Percentiles rank a stretch among this genome's conserved stretches.
These are phyloP conservation scores for Globisporangium sylvaticum DNA, from an alignment of 352 stramenopile species.

Conservation along the genomic window DNA sequence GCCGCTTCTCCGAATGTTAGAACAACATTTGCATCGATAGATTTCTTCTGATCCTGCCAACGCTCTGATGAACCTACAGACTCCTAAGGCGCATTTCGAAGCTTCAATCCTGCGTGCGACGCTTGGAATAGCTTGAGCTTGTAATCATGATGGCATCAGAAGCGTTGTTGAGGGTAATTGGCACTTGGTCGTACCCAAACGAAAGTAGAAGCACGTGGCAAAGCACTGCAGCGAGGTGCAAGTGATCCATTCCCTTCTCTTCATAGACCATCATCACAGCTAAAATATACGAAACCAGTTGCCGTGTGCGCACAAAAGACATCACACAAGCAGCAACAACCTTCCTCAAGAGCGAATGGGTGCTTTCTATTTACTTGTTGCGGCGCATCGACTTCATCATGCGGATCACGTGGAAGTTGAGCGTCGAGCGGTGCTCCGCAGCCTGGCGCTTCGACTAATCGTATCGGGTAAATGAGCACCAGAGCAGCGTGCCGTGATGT, in stretches of 20 bases:
- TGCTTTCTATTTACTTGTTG: slow-evolving; percentile 19
- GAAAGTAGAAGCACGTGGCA: not conserved
- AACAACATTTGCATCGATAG: not conserved
- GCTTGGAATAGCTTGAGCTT: not conserved
- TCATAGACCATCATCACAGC: not conserved
- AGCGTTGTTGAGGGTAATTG: not conserved
- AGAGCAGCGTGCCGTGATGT: not conserved
- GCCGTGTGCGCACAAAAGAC: not conserved
- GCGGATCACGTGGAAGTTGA: slow-evolving; percentile 88
- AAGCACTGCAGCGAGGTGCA: not conserved
- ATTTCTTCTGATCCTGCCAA: not conserved
- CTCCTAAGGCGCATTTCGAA: no score
- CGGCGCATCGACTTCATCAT: slow-evolving; percentile 78
- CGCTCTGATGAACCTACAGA: no score
- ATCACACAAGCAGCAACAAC: not conserved
- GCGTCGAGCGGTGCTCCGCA: slow-evolving; percentile 73
- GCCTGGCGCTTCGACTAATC: slow-evolving; percentile 47
- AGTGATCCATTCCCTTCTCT: not conserved
- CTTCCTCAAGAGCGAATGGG: not conserved
- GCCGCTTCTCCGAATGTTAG: no score
- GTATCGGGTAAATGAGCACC: not conserved
- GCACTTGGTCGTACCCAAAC: not conserved
- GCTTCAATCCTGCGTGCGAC: not conserved
- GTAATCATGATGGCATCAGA: not conserved
- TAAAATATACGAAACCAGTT: not conserved